phyloP scores from a whole-genome alignment of 108 stramenopile species.

The Skeletonema menzelii region DNA sequence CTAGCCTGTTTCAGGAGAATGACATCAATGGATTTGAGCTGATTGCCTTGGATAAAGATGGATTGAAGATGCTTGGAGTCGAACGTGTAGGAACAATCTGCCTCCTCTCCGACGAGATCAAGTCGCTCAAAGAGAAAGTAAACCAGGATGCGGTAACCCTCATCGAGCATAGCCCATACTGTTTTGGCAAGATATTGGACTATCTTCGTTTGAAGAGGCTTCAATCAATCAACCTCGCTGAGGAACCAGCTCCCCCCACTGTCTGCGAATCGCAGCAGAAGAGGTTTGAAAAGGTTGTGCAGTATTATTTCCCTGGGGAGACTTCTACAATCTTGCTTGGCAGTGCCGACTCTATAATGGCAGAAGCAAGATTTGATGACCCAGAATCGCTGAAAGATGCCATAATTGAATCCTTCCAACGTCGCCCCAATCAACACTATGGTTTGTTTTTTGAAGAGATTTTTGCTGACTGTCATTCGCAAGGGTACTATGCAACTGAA shows the following conservation, averaged over 20 bases:
- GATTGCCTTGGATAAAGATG: conserved; percentile 17
- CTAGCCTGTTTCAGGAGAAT: conserved; percentile 5
- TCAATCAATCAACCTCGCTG: not conserved
- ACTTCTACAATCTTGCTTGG: conserved; percentile 1
- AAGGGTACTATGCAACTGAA: no score
- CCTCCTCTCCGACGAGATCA: conserved; percentile 15
- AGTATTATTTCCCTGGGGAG: conserved; percentile 31
- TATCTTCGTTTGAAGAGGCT: not conserved
- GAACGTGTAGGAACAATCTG: conserved; percentile 12
- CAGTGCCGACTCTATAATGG: no score
- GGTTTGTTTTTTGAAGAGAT: no score
- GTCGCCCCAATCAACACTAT: no score
- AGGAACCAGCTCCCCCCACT: not conserved
- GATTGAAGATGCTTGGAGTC: conserved; percentile 20
- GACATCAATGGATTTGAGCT: conserved; percentile 12
- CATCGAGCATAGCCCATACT: conserved; percentile 4
- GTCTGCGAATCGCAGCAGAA: conserved; percentile 5
- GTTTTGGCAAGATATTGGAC: conserved; percentile 6
- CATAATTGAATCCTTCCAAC: no score
- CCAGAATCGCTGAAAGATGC: no score
- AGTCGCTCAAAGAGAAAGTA: conserved; percentile 2
- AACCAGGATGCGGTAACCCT: not conserved
- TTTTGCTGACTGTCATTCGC: no score
- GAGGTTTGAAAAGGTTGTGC: conserved; percentile 27
- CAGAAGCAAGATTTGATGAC: no score